Evolutionary conservation across 352 stramenopile species (phyloP).

Genomic region (Phytopythium chamaehyphon): DNA sequence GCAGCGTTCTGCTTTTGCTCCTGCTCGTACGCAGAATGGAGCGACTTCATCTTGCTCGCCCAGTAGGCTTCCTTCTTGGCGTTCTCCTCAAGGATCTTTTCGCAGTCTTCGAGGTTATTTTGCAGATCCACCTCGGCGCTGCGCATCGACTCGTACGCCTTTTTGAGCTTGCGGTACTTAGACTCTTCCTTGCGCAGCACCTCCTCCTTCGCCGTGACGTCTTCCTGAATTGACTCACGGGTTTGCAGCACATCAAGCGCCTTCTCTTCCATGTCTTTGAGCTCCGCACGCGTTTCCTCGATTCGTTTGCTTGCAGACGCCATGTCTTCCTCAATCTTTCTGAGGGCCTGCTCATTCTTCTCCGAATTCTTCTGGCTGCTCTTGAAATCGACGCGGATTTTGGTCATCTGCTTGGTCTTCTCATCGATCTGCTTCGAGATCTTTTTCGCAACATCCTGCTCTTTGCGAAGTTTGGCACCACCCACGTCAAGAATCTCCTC

Average conservation of each 20-base stretch:
- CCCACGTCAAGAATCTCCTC: conserved; percentile 95
- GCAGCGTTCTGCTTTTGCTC: conserved; percentile 76
- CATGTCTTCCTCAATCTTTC: conserved; percentile 75
- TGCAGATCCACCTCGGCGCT: conserved; percentile 92
- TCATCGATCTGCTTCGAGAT: conserved; percentile 83
- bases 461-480: conserved; percentile 92
- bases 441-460: conserved; percentile 85
- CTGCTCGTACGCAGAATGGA: conserved; percentile 51
- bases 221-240: conserved; percentile 89
- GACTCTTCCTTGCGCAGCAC: conserved; percentile 69
- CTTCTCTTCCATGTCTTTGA: conserved; percentile 91
- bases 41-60: conserved; percentile 64
- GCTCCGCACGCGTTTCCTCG: conserved; percentile 84
- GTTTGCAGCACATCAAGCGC: conserved; percentile 89
- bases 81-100: conserved; percentile 92
- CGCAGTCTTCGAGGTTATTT: conserved; percentile 91
- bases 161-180: conserved; percentile 87
- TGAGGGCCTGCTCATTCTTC: conserved; percentile 59
- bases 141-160: conserved; percentile 87
- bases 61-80: conserved; percentile 88
- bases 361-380: conserved; percentile 76
- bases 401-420: conserved; percentile 88
- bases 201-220: conserved; percentile 85
- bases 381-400: conserved; percentile 83
- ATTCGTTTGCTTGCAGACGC: conserved; percentile 67